Evolutionary conservation across 345 rosid genomes (phyloP), one percentile per base, ranked within the genome.

Genomic region (Pistacia atlantica): DNA sequence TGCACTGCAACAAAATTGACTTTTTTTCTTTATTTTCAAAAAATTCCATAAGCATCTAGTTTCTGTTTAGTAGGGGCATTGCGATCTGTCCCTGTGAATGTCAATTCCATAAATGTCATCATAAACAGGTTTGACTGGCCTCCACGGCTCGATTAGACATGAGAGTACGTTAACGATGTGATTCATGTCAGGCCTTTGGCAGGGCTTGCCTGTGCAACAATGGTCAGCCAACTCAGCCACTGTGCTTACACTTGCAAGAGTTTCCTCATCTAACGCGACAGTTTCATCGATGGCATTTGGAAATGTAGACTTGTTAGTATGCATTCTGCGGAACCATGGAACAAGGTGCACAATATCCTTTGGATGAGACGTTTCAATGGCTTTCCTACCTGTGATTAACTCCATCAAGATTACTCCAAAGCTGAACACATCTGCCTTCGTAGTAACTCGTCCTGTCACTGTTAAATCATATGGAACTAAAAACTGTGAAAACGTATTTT

Each of bases 291-390:
- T 87, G 33, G 84, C 84, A 57, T 78, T 81, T 54, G 37, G 76
- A 77, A 89, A 89, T 2, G 84, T 64, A 63, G 88, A 87, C 80
- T 67, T 84, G 83, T 87, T 87, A 52, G 79, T 68, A 46, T 67
- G 76, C 91, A 88, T 87, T 82, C 90, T 89, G 13, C 91, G 84
- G 80, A 94, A 92, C 95, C 92, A 90, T 46, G 92, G 78, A 20
- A 82, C 91, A 7, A 94, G 91, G 77, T 92, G 91, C 68, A 87
- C 60, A 31, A 87, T 85, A 61, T 90, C 5, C 67, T 65, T 46
- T 33, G 67, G n/a, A 16, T 35, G n/a, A 10, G 11, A 13, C 14
- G 18, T 42, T 22, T 59, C 75, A 45, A 72, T 8, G 6, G 75
- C 75, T 59, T 72, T 60, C 31, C 38, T 59, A 14, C 75, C 75